Evolutionary conservation across 306 rosid genomes (phyloP).

Genomic region (Bauhinia variegata): DNA sequence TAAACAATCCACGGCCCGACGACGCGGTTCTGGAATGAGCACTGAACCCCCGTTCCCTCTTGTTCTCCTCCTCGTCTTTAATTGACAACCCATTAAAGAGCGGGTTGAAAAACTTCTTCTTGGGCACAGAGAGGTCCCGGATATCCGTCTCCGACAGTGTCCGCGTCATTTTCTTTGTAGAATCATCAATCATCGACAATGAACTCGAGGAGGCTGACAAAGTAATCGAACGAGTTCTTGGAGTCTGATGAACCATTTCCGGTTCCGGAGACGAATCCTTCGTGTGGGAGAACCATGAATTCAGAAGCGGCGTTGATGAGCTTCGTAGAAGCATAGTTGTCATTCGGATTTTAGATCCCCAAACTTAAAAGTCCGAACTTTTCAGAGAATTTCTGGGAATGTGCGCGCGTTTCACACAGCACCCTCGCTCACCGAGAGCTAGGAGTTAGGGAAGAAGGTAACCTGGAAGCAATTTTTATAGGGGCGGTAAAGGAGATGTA

Average conservation of each 20-base stretch:
- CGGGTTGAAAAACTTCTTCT: slow-evolving; percentile 37
- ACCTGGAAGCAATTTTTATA: slow-evolving; percentile 21
- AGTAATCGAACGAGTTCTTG: slow-evolving; percentile 42
- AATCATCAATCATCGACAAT: slow-evolving; percentile 32
- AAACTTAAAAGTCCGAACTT: slow-evolving; percentile 8
- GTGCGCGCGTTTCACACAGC: not conserved
- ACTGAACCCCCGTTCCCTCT: slow-evolving; percentile 7
- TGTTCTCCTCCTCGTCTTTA: slow-evolving; percentile 41
- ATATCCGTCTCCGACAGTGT: slow-evolving; percentile 61
- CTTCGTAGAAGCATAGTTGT: slow-evolving; percentile 57
- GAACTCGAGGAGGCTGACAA: slow-evolving; percentile 43
- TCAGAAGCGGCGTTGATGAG: slow-evolving; percentile 57
- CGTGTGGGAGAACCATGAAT: slow-evolving; percentile 48
- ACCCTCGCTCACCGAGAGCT: too few species aligned
- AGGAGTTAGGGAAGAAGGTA: not conserved
- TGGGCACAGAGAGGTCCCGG: slow-evolving; percentile 34
- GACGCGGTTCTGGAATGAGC: slow-evolving; percentile 48
- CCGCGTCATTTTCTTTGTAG: slow-evolving; percentile 41
- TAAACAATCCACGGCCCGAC: slow-evolving; percentile 45
- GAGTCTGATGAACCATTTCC: slow-evolving; percentile 45
- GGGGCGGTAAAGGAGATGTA: not conserved
- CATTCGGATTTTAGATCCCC: not conserved
- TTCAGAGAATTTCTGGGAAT: not conserved
- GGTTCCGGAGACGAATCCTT: slow-evolving; percentile 49
- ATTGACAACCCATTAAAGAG: slow-evolving; percentile 36